These are phyloP conservation scores for Agaricus blazei DNA, from an alignment of 768 basidiomycete species.

Conservation along the genomic window DNA sequence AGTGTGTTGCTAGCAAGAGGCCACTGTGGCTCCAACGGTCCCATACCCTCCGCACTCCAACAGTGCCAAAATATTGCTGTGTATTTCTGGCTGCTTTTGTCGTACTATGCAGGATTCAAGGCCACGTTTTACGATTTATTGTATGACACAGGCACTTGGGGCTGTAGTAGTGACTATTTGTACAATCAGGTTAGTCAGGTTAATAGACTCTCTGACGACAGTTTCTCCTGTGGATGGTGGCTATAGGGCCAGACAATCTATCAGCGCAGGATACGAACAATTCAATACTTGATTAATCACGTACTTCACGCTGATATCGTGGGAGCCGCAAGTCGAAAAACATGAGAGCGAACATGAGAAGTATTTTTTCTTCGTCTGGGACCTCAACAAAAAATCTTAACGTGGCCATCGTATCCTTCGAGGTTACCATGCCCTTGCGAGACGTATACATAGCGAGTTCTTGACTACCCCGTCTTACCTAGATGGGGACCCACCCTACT, in stretches of 20 bases:
- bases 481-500: not conserved
- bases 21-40: too few relatives aligned
- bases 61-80: too few relatives aligned
- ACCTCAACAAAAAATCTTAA: constrained; percentile 11
- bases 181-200: too few relatives aligned
- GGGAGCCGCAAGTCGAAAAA: constrained; percentile 11
- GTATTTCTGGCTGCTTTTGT: too few relatives aligned
- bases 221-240: too few relatives aligned
- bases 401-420: constrained; percentile 13
- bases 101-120: too few relatives aligned
- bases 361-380: constrained; percentile 14
- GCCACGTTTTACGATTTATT: too few relatives aligned
- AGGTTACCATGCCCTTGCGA: constrained; percentile 8
- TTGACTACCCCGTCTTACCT: constrained; percentile 12
- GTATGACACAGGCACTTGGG: too few relatives aligned
- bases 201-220: too few relatives aligned
- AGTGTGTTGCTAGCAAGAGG: too few relatives aligned
- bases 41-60: too few relatives aligned
- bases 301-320: constrained; percentile 8
- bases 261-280: constrained; percentile 24
- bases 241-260: not conserved
- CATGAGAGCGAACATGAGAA: constrained; percentile 12
- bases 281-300: constrained; percentile 17
- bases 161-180: too few relatives aligned
- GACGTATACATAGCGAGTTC: constrained; percentile 10